Evolutionary conservation across 73 alveolate species (phyloP).

Genomic region (Paramecium octaurelia): DNA sequence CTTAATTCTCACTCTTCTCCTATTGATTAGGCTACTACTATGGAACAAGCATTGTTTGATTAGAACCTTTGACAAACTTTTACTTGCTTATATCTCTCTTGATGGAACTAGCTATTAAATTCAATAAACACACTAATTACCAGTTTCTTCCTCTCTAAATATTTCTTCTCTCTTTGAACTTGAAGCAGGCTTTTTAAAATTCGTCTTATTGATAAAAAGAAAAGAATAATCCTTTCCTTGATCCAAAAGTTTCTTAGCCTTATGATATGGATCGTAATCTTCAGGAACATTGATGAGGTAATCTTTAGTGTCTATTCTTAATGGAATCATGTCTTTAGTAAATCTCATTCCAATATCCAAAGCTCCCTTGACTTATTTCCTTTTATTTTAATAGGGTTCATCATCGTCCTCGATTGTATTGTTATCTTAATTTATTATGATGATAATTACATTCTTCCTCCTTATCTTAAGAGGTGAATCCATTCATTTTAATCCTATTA

Average conservation of each 20-base stretch:
- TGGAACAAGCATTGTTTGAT: not conserved
- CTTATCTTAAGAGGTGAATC: not conserved
- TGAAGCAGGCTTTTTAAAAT: not conserved
- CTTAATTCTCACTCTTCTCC: not conserved
- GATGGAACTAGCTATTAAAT: not conserved
- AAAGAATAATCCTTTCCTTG: not conserved
- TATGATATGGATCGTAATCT: slow-evolving; percentile 40
- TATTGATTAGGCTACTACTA: not conserved
- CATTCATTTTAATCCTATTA: slow-evolving; percentile 20
- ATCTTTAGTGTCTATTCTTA: not conserved
- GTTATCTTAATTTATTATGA: not conserved
- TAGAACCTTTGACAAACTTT: slow-evolving; percentile 1
- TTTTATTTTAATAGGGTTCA: not conserved
- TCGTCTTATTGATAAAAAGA: not conserved
- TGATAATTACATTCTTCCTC: slow-evolving; percentile 1
- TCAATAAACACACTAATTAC: not conserved
- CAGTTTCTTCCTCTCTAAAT: slow-evolving; percentile 1
- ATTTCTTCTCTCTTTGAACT: not conserved
- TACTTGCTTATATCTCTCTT: not conserved
- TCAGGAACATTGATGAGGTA: not conserved
- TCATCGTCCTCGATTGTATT: not conserved
- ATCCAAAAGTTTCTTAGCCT: not conserved
- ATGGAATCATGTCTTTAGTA: slow-evolving; percentile 1
- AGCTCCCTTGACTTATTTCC: not conserved
- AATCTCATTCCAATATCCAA: not conserved